These are phyloP conservation scores for Schizothecium vesticola DNA, from an alignment of 495 filamentous ascomycete genomes.

Conservation along the genomic window DNA sequence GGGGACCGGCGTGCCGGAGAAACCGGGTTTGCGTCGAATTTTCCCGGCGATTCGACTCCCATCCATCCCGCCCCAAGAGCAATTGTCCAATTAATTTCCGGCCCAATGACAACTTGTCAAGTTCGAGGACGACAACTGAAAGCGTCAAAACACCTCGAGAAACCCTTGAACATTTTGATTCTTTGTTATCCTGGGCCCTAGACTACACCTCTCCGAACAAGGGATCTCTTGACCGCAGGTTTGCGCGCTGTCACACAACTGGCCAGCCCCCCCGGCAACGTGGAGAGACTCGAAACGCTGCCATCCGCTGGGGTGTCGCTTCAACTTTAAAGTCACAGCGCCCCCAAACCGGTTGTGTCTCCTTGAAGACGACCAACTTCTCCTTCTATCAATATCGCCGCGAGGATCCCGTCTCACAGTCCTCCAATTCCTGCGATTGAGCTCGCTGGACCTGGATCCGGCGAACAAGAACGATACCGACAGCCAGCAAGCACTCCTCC, in stretches of 20 bases:
- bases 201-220: neutral
- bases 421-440: neutral
- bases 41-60: neutral
- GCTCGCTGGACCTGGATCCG: neutral
- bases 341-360: neutral
- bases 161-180: neutral
- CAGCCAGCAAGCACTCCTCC: neutral
- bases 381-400: neutral
- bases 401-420: neutral
- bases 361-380: neutral
- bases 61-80: neutral
- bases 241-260: neutral
- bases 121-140: neutral
- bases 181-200: neutral
- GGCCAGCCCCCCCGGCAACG: neutral
- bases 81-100: neutral
- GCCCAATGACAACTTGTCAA: neutral
- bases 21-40: neutral
- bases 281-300: slow-evolving; percentile 2
- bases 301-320: neutral
- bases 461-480: neutral
- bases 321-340: neutral
- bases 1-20: neutral
- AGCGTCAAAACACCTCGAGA: neutral
- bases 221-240: neutral